These are phyloP conservation scores for Picochlorum costavermella DNA, from an alignment of 139 green algal species.

Conservation along the genomic window DNA sequence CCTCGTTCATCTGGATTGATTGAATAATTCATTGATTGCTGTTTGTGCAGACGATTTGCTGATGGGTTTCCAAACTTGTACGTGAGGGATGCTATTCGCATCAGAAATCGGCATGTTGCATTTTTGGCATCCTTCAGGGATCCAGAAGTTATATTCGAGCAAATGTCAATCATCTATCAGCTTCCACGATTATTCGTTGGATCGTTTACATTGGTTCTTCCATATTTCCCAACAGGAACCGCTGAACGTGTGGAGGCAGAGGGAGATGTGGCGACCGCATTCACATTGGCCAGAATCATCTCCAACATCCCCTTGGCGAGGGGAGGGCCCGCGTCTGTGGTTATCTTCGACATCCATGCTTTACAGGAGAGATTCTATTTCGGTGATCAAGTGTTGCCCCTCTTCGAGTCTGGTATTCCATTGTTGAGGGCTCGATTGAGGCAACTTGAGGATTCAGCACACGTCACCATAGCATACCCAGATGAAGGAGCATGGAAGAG, in stretches of 20 bases:
- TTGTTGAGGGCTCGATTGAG: slow-evolving; percentile 57
- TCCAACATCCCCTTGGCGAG: slow-evolving; percentile 88
- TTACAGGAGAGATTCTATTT: slow-evolving; percentile 99
- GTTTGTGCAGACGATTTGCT: slow-evolving; percentile 47
- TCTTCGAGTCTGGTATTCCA: slow-evolving; percentile 93
- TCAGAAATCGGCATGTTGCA: slow-evolving; percentile 89
- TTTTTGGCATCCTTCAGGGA: slow-evolving; percentile 95
- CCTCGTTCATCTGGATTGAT: too few species aligned
- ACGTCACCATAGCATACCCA: slow-evolving; percentile 93
- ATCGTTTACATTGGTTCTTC: slow-evolving; percentile 95
- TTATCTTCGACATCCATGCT: slow-evolving; percentile 99
- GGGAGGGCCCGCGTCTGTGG: slow-evolving; percentile 79
- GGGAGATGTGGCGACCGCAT: slow-evolving; percentile 87
- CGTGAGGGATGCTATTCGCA: slow-evolving; percentile 79
- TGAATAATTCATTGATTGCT: too few species aligned
- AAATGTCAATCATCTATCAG: slow-evolving; percentile 95
- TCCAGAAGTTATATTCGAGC: slow-evolving; percentile 86
- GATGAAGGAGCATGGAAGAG: slow-evolving; percentile 98
- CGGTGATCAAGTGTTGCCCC: slow-evolving; percentile 89
- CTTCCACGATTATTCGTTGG: slow-evolving; percentile 90
- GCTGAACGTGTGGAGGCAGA: slow-evolving; percentile 77
- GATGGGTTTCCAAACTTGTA: slow-evolving; percentile 99
- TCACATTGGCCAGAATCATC: slow-evolving; percentile 92
- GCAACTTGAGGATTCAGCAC: slow-evolving; percentile 63
- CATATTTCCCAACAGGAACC: slow-evolving; percentile 96